Conservation (phyloP, 768 basidiomycete genomes). For the Termitomyces sp. region DNA sequence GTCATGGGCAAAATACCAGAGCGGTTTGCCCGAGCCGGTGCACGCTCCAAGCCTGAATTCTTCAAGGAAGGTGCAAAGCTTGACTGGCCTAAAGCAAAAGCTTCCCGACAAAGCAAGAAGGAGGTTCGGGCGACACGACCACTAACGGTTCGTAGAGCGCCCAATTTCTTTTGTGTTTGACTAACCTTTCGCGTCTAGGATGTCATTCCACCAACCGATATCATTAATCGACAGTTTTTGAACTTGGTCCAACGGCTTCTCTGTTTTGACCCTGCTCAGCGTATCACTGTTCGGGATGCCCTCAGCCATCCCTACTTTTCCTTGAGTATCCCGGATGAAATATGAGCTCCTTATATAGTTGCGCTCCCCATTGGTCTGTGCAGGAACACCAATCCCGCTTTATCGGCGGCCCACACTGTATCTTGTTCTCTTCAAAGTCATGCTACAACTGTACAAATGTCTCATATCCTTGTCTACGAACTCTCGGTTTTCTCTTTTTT, state of each 20-base stretch:
- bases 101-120: slow-evolving; percentile 86
- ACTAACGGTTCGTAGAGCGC: slow-evolving; percentile 54
- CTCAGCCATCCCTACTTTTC: slow-evolving; percentile 85
- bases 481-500: slow-evolving; percentile 2
- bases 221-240: slow-evolving; percentile 73
- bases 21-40: slow-evolving; percentile 69
- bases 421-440: slow-evolving; percentile 3
- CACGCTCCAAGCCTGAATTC: slow-evolving; percentile 84
- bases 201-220: slow-evolving; percentile 75
- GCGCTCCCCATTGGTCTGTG: neutral
- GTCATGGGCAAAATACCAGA: slow-evolving; percentile 99
- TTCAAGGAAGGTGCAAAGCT: slow-evolving; percentile 84
- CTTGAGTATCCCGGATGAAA: slow-evolving; percentile 59
- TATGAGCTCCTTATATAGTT: slow-evolving; percentile 33
- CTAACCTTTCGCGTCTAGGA: slow-evolving; percentile 42
- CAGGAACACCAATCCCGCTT: neutral
- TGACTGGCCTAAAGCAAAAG: slow-evolving; percentile 89
- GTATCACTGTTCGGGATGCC: slow-evolving; percentile 85
- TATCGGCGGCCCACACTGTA: slow-evolving; percentile 1
- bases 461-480: slow-evolving; percentile 4
- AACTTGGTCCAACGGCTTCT: slow-evolving; percentile 85
- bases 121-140: slow-evolving; percentile 84
- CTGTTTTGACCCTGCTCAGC: slow-evolving; percentile 83
- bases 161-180: slow-evolving; percentile 6
- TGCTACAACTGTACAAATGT: slow-evolving; percentile 11